Conservation (phyloP, 371 early-diverging fungal genomes). For the Dichotomocladium elegans region DNA sequence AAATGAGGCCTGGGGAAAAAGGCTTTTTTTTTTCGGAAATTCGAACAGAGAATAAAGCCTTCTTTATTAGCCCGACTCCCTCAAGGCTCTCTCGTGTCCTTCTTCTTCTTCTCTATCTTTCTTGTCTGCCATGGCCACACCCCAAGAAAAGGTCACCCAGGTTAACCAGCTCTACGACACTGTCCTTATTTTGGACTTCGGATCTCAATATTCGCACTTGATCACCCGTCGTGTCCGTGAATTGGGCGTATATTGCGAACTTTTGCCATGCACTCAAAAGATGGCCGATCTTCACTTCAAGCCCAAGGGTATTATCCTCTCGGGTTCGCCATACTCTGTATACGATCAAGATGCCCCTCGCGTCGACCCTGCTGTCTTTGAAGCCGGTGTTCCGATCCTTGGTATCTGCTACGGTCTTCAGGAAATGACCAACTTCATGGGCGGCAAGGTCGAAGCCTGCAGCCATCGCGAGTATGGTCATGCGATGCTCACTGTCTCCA, state of each 20-base stretch:
- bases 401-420: conserved; percentile 98
- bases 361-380: conserved; percentile 88
- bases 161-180: conserved; percentile 87
- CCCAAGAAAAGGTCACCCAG: conserved; percentile 45
- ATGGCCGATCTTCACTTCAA: conserved; percentile 88
- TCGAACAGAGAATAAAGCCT: no score
- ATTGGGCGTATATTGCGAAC: conserved; percentile 96
- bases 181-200: conserved; percentile 97
- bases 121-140: neutral
- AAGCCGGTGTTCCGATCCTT: conserved; percentile 86
- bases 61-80: no score
- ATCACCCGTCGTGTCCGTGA: conserved; percentile 96
- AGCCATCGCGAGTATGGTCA: conserved; percentile 95
- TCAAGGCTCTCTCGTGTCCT: neutral
- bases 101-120: neutral
- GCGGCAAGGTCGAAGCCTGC: conserved; percentile 84
- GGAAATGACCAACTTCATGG: conserved; percentile 86
- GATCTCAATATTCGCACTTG: conserved; percentile 96
- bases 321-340: conserved; percentile 96
- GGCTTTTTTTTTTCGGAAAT: no score
- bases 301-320: conserved; percentile 95
- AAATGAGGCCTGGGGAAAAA: no score
- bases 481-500: conserved; percentile 69
- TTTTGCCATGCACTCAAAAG: conserved; percentile 94
- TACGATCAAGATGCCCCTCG: conserved; percentile 93